A percentile compares a stretch with the other conserved stretches of the same genome.
phyloP scores from a whole-genome alignment of 345 rosid species.

The Eucalyptus sp. region DNA sequence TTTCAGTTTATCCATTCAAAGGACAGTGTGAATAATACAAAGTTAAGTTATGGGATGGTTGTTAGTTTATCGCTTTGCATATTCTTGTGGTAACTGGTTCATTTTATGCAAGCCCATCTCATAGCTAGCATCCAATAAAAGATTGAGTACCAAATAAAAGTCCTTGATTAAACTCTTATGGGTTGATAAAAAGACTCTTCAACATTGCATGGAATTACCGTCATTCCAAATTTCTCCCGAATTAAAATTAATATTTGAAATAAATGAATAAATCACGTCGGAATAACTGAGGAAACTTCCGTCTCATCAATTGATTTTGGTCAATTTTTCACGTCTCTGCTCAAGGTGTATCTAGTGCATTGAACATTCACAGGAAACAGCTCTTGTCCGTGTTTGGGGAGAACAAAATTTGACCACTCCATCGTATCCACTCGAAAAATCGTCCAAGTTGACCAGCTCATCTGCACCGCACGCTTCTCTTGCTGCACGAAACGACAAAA shows the following conservation, averaged over 20 bases:
- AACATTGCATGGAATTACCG: neutral
- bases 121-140: neutral
- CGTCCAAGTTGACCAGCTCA: neutral
- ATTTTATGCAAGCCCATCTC: neutral
- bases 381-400: neutral
- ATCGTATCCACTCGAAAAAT: neutral
- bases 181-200: neutral
- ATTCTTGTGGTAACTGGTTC: neutral
- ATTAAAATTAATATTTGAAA: neutral
- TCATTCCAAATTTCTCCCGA: neutral
- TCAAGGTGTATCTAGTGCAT: neutral
- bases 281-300: neutral
- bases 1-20: neutral
- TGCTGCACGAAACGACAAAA: neutral
- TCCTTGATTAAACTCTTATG: neutral
- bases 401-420: neutral
- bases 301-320: neutral
- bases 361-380: neutral
- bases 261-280: neutral
- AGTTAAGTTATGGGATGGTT: neutral
- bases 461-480: neutral
- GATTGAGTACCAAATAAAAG: neutral
- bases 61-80: too few species aligned
- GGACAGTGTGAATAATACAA: neutral
- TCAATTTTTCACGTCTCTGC: neutral